Evolutionary conservation across 805 yeast species (phyloP).

Genomic region (Teunomyces gatunensis): DNA sequence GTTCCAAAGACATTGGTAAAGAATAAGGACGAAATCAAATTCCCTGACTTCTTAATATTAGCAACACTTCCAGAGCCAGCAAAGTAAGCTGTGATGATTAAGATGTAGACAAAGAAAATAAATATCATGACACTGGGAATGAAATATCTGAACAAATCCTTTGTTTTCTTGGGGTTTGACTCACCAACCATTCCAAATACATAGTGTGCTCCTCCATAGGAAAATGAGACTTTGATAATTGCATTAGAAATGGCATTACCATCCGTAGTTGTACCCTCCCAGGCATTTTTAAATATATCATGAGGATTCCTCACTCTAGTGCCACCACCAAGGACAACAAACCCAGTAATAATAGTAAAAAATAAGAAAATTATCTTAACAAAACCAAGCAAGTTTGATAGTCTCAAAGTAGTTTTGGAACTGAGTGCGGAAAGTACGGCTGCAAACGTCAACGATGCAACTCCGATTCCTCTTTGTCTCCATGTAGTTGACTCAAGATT

Average conservation of each 20-base stretch:
- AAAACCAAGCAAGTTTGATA: conserved; percentile 33
- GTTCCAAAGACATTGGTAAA: conserved; percentile 31
- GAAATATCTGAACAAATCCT: conserved; percentile 22
- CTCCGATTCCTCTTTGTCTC: conserved; percentile 36
- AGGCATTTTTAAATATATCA: conserved; percentile 34
- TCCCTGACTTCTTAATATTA: conserved; percentile 28
- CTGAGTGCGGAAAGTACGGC: conserved; percentile 20
- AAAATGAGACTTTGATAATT: conserved; percentile 43
- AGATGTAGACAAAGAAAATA: conserved; percentile 30
- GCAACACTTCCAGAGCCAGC: conserved; percentile 20
- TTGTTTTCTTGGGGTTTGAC: conserved; percentile 23
- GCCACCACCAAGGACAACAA: conserved; percentile 36
- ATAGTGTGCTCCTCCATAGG: conserved; percentile 42
- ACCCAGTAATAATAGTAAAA: conserved; percentile 33
- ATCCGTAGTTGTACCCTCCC: conserved; percentile 40
- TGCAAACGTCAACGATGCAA: conserved; percentile 26
- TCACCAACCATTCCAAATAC: conserved; percentile 38
- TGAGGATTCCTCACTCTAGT: conserved; percentile 31
- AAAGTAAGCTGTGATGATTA: conserved; percentile 32
- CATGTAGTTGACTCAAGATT: conserved; percentile 26
- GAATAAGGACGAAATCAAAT: conserved; percentile 27
- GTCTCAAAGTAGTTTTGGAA: conserved; percentile 27
- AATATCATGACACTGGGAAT: conserved; percentile 31
- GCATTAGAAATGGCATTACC: conserved; percentile 44
- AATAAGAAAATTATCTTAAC: conserved; percentile 31